These are phyloP conservation scores for Taphrina flavorubra DNA, from an alignment of 1,139 yeast genomes.

Conservation along the genomic window DNA sequence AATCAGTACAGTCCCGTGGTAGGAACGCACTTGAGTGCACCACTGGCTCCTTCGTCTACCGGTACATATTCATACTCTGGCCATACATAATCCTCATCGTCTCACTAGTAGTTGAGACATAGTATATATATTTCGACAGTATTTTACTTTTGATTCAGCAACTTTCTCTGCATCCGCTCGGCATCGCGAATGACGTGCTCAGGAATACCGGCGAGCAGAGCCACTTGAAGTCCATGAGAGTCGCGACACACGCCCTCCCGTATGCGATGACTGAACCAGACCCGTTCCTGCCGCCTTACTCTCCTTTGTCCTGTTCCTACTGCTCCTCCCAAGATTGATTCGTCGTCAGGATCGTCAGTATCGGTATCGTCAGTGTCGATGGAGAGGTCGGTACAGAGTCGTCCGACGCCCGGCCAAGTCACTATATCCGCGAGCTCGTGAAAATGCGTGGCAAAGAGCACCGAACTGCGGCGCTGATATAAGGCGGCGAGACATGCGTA, in stretches of 20 bases:
- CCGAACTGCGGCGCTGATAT: slow-evolving; percentile 65
- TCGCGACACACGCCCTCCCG: slow-evolving; percentile 41
- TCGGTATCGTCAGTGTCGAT: too few relatives aligned
- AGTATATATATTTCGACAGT: background rate
- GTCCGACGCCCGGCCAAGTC: slow-evolving; percentile 12
- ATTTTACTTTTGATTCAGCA: background rate
- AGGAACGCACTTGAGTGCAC: background rate
- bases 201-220: slow-evolving; percentile 45
- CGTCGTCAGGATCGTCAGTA: too few relatives aligned
- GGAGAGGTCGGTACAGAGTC: slow-evolving; percentile 20
- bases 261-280: slow-evolving; percentile 29
- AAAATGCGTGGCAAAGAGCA: slow-evolving; percentile 92
- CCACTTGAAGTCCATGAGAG: slow-evolving; percentile 46
- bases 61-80: background rate
- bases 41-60: background rate
- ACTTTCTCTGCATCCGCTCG: slow-evolving; percentile 10
- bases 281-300: slow-evolving; percentile 6
- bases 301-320: background rate
- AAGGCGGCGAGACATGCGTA: slow-evolving; percentile 74
- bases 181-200: slow-evolving; percentile 33
- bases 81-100: too few relatives aligned
- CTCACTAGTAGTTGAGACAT: background rate
- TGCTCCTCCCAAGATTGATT: too few relatives aligned
- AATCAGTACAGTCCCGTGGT: background rate
- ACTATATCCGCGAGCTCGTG: slow-evolving; percentile 53